phyloP scores from a whole-genome alignment of 805 yeast genomes.

The Yueomyces sinensis region DNA sequence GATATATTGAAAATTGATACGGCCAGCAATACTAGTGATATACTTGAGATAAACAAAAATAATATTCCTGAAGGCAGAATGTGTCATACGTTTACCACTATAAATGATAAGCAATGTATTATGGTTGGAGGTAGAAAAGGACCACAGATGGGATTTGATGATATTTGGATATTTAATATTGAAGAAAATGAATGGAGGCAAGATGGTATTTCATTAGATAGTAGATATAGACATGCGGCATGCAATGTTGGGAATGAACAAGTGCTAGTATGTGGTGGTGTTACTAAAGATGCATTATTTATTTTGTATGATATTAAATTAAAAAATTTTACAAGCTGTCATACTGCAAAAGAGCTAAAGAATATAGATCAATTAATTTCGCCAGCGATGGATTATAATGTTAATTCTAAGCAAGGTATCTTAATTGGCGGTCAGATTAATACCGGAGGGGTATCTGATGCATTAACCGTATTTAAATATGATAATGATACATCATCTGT shows the following conservation, averaged over 20 bases:
- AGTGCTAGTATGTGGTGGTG: conserved; percentile 43
- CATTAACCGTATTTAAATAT: conserved; percentile 19
- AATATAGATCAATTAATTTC: conserved; percentile 13
- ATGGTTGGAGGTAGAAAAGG: conserved; percentile 57
- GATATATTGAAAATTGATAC: conserved; percentile 7
- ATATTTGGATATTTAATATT: conserved; percentile 28
- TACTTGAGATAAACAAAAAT: conserved; percentile 3
- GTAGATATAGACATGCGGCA: conserved; percentile 41
- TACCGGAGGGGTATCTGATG: conserved; percentile 21
- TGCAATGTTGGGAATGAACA: conserved; percentile 17
- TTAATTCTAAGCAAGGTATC: conserved; percentile 5
- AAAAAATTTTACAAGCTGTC: conserved; percentile 9
- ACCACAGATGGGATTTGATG: conserved; percentile 36
- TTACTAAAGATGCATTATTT: conserved; percentile 10
- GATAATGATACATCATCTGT: conserved; percentile 10
- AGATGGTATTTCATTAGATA: conserved; percentile 27
- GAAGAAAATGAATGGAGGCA: conserved; percentile 27
- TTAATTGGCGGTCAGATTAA: conserved; percentile 15
- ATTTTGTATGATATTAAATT: conserved; percentile 7
- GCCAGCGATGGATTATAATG: conserved; percentile 10
- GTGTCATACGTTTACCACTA: conserved; percentile 39
- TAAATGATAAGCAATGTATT: conserved; percentile 19
- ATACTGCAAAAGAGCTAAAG: no score
- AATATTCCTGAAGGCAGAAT: conserved; percentile 30
- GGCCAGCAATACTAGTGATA: neutral